Percentiles rank a stretch among this genome's conserved stretches.
These are phyloP conservation scores for Blepharisma stoltei DNA, from an alignment of 73 alveolate genomes.

Conservation along the genomic window DNA sequence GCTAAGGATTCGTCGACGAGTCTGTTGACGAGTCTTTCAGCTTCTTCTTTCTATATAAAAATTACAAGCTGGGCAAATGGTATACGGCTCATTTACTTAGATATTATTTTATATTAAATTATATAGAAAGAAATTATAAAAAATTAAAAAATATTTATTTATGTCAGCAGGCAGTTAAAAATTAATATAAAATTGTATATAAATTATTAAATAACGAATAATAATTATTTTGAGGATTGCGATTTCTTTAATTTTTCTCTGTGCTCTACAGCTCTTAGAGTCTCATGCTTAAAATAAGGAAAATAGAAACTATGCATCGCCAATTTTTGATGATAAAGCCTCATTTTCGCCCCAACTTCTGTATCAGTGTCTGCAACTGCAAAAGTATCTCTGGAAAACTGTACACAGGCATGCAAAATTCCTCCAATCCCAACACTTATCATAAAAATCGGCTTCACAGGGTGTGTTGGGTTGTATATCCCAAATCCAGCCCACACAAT, in stretches of 20 bases:
- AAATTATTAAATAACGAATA: neutral
- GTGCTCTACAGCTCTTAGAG: neutral
- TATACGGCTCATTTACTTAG: no score
- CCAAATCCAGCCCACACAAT: neutral
- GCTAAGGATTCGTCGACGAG: neutral
- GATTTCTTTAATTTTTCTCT: neutral
- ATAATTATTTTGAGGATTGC: neutral
- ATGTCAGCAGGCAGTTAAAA: no score
- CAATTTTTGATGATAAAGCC: neutral
- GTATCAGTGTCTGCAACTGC: conserved; percentile 3
- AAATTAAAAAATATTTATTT: no score
- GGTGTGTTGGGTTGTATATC: neutral
- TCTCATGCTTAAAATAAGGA: conserved; percentile 1
- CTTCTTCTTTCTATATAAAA: neutral
- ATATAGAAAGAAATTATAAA: no score
- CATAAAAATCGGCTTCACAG: neutral
- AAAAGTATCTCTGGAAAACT: neutral
- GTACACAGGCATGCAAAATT: neutral
- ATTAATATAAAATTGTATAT: no score
- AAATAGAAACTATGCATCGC: neutral
- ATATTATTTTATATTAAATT: no score
- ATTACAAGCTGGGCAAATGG: no score
- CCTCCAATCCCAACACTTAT: neutral
- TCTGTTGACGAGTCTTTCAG: neutral
- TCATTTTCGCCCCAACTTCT: neutral